phyloP scores from a whole-genome alignment of 2,329 filamentous ascomycete species.

The Eutypella sp. region DNA sequence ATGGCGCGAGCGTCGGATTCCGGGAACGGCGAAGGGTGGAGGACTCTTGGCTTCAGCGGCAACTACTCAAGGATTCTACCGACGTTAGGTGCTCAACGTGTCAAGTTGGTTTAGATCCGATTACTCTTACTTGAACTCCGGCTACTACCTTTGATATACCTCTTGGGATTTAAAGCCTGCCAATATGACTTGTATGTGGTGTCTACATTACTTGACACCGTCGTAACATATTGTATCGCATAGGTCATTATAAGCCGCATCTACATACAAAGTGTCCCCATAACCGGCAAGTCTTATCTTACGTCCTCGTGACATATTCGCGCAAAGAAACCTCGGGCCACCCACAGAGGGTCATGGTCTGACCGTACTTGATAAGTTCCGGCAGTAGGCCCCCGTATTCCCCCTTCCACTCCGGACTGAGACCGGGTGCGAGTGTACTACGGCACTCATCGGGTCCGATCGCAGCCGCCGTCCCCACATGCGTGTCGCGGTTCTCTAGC shows the following conservation, averaged over 20 bases:
- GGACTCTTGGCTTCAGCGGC: slow-evolving; percentile 8
- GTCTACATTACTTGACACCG: not conserved
- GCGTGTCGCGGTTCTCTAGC: not conserved
- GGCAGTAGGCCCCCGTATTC: not conserved
- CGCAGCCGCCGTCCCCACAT: not conserved
- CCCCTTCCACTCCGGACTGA: not conserved
- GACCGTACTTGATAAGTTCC: not conserved
- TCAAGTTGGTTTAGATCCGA: slow-evolving; percentile 9
- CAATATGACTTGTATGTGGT: too few species aligned
- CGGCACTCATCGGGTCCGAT: not conserved
- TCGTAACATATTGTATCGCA: not conserved
- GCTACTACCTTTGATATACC: too few species aligned
- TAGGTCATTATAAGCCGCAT: too few species aligned
- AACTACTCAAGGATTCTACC: slow-evolving; percentile 15
- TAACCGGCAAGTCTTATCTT: too few species aligned
- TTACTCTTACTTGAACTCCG: too few species aligned
- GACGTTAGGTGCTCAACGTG: slow-evolving; percentile 13
- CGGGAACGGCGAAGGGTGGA: slow-evolving; percentile 9
- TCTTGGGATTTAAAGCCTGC: too few species aligned
- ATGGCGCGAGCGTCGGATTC: not conserved
- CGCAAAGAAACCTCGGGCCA: slow-evolving; percentile 2
- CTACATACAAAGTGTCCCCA: too few species aligned
- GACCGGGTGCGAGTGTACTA: not conserved
- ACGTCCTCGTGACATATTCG: not conserved
- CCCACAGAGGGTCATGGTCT: not conserved